Evolutionary conservation across 805 yeast species (phyloP).

Genomic region (Metschnikowia matae): DNA sequence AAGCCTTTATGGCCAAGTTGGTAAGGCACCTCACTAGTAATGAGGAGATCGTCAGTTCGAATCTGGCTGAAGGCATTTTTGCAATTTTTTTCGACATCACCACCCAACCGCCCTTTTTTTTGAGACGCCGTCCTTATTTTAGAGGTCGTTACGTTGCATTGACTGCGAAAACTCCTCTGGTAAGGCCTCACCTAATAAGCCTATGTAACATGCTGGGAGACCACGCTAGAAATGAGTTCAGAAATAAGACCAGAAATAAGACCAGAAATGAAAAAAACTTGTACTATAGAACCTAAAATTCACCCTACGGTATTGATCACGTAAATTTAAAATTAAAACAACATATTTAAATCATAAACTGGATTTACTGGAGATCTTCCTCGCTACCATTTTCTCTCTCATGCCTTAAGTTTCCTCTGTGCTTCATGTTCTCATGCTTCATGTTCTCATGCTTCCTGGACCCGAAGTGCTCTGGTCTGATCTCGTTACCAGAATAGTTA

Average conservation of each 20-base stretch:
- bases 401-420: not conserved
- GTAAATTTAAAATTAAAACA: not conserved
- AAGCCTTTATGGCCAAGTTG: slow-evolving; percentile 28
- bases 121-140: too few relatives aligned
- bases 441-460: not conserved
- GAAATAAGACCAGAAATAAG: too few relatives aligned
- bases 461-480: not conserved
- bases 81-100: slow-evolving; percentile 6
- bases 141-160: too few relatives aligned
- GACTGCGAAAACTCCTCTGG: too few relatives aligned
- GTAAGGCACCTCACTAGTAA: slow-evolving; percentile 35
- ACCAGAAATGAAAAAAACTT: too few relatives aligned
- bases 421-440: not conserved
- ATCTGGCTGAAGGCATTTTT: slow-evolving; percentile 27
- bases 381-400: not conserved
- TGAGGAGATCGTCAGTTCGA: slow-evolving; percentile 32
- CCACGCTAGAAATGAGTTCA: too few relatives aligned
- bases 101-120: too few relatives aligned
- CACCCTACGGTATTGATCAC: too few relatives aligned
- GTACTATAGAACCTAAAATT: too few relatives aligned
- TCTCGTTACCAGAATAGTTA: not conserved
- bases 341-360: not conserved
- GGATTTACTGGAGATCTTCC: not conserved
- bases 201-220: too few relatives aligned
- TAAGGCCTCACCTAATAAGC: too few relatives aligned